Percentiles rank a stretch among this genome's conserved stretches.
Evolutionary conservation across 176 grass and related monocot genomes (phyloP).

Genomic region (Echinochloa phyllopogon): DNA sequence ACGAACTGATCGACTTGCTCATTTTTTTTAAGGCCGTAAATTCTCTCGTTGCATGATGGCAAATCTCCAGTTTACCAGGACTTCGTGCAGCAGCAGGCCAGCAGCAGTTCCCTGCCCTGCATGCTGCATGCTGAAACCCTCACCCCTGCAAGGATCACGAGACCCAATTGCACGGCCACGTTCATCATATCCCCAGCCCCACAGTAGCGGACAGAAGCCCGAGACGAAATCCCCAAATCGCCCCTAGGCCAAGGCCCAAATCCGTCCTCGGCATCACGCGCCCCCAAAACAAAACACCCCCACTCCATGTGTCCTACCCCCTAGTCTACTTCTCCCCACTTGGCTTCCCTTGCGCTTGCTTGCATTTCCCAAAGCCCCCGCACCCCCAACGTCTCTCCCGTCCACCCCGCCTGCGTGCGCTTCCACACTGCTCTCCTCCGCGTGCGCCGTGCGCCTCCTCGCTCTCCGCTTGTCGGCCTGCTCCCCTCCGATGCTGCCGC

Average conservation of each 20-base stretch:
- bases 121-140: background rate
- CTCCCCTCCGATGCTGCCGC: constrained; percentile 36
- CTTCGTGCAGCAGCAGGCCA: background rate
- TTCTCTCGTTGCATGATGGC: background rate
- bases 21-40: background rate
- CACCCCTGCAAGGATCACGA: background rate
- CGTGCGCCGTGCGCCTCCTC: constrained; percentile 7
- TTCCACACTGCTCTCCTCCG: background rate
- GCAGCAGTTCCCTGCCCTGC: background rate
- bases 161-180: background rate
- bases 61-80: background rate
- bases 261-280: constrained; percentile 42
- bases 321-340: constrained; percentile 35
- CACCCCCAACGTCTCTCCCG: constrained; percentile 71
- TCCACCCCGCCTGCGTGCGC: background rate
- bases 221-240: constrained; percentile 7
- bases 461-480: background rate
- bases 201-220: constrained; percentile 1
- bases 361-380: constrained; percentile 27
- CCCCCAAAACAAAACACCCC: constrained; percentile 30
- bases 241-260: constrained; percentile 31
- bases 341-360: background rate
- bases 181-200: background rate
- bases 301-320: background rate
- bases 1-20: background rate